These are phyloP conservation scores for Glaciozyma martinii DNA, from an alignment of 768 basidiomycete genomes.

Conservation along the genomic window DNA sequence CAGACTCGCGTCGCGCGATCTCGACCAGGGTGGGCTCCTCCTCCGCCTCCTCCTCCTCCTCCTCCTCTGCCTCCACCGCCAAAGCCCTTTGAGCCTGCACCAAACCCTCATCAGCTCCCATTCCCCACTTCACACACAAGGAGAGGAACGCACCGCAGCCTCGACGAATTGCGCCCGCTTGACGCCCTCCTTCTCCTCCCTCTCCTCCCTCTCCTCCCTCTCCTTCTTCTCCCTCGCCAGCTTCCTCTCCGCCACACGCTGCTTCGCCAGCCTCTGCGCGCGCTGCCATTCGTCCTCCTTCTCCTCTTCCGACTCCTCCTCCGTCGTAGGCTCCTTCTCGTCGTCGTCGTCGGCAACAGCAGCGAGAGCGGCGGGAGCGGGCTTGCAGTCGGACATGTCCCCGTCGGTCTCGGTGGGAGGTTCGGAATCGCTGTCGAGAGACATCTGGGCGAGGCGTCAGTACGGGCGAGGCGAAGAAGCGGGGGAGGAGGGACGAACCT, in stretches of 20 bases:
- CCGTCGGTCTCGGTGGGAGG: background rate
- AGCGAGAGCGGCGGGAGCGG: too few relatives aligned
- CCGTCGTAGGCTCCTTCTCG: background rate
- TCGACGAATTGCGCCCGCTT: background rate
- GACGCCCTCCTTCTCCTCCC: background rate
- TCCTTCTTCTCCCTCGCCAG: background rate
- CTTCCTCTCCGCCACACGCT: background rate
- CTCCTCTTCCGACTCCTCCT: background rate
- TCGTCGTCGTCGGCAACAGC: too few relatives aligned
- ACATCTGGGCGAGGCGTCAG: background rate
- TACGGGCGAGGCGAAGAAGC: background rate
- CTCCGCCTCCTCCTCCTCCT: constrained; percentile 1
- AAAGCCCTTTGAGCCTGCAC: background rate
- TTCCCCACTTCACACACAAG: background rate
- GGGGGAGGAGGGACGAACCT: background rate
- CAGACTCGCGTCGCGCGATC: background rate
- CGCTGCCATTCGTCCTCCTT: background rate
- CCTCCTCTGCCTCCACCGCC: background rate
- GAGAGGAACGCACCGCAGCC: background rate
- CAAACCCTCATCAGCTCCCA: background rate
- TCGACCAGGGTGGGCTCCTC: background rate
- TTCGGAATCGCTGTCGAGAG: background rate
- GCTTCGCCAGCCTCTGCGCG: background rate
- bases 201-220: background rate
- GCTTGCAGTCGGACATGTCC: background rate